These are phyloP conservation scores for Pulveroboletus sp. DNA, from an alignment of 768 basidiomycete genomes.

Conservation along the genomic window DNA sequence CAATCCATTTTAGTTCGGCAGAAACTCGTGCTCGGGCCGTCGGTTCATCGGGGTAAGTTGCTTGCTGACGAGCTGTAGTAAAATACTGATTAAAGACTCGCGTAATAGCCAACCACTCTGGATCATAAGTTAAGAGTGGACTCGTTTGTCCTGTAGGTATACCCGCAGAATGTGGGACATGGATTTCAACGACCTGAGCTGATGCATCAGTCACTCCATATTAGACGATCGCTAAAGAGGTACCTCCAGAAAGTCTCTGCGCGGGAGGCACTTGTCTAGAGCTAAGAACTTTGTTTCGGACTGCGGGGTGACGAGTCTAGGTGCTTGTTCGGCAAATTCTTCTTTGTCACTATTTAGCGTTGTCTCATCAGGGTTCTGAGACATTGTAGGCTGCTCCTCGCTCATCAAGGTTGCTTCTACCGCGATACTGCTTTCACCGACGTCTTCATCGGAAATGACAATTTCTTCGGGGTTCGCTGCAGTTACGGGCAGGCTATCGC, in stretches of 20 bases:
- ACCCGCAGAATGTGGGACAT: slow-evolving; percentile 18
- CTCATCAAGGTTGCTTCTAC: slow-evolving; percentile 23
- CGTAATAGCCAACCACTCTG: slow-evolving; percentile 91
- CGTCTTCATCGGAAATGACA: slow-evolving; percentile 34
- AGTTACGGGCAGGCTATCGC: not conserved
- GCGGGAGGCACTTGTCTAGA: slow-evolving; percentile 82
- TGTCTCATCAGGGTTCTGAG: slow-evolving; percentile 50
- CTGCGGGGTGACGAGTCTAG: slow-evolving; percentile 21
- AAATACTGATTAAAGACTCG: slow-evolving; percentile 82
- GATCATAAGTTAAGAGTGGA: slow-evolving; percentile 64
- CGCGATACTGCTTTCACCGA: slow-evolving; percentile 7
- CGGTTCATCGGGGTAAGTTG: slow-evolving; percentile 53
- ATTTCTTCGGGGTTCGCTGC: slow-evolving; percentile 38
- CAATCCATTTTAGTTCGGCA: slow-evolving; percentile 64
- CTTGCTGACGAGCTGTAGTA: slow-evolving; percentile 46
- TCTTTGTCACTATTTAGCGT: slow-evolving; percentile 45
- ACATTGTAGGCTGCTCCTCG: slow-evolving; percentile 31
- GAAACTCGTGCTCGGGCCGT: slow-evolving; percentile 50
- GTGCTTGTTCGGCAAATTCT: slow-evolving; percentile 35
- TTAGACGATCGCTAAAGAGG: slow-evolving; percentile 1
- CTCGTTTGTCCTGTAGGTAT: slow-evolving; percentile 4
- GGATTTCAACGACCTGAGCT: slow-evolving; percentile 67
- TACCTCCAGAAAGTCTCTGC: slow-evolving; percentile 79
- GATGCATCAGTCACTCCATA: not conserved
- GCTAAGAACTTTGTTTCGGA: slow-evolving; percentile 76